Conservation (phyloP, 352 stramenopile genomes). For the Pythium monospermum region DNA sequence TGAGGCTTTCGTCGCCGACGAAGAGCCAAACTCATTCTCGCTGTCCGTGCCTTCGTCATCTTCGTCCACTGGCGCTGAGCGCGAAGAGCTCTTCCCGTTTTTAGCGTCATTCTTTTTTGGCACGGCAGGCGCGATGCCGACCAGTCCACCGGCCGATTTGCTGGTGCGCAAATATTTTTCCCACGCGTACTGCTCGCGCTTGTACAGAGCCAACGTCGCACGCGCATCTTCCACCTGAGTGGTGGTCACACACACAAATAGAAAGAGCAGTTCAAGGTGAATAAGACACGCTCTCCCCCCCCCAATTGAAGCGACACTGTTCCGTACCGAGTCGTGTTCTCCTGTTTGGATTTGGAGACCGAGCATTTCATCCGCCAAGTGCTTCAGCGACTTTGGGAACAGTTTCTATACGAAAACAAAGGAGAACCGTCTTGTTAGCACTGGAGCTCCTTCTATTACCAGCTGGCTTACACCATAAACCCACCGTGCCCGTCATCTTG, state of each 20-base stretch:
- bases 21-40: constrained; percentile 20
- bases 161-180: constrained; percentile 76
- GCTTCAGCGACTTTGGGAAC: constrained; percentile 76
- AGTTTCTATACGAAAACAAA: constrained; percentile 52
- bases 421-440: neutral
- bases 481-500: constrained; percentile 79
- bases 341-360: constrained; percentile 65
- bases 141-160: constrained; percentile 49
- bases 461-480: neutral
- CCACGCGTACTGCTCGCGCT: constrained; percentile 77
- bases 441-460: no score
- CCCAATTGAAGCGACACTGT: no score
- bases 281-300: no score
- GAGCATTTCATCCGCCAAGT: constrained; percentile 67
- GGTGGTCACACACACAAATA: no score
- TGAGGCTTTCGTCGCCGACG: constrained; percentile 3
- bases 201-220: constrained; percentile 74
- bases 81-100: constrained; percentile 9
- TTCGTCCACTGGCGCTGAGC: constrained; percentile 23
- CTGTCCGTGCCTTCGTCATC: constrained; percentile 21
- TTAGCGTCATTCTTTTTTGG: constrained; percentile 23
- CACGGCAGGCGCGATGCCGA: constrained; percentile 43
- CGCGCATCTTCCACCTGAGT: constrained; percentile 80
- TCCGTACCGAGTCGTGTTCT: constrained; percentile 83
- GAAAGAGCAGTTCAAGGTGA: no score